These are phyloP conservation scores for Trichosporon sp. DNA, from an alignment of 1,284 basidiomycete species.

Conservation along the genomic window DNA sequence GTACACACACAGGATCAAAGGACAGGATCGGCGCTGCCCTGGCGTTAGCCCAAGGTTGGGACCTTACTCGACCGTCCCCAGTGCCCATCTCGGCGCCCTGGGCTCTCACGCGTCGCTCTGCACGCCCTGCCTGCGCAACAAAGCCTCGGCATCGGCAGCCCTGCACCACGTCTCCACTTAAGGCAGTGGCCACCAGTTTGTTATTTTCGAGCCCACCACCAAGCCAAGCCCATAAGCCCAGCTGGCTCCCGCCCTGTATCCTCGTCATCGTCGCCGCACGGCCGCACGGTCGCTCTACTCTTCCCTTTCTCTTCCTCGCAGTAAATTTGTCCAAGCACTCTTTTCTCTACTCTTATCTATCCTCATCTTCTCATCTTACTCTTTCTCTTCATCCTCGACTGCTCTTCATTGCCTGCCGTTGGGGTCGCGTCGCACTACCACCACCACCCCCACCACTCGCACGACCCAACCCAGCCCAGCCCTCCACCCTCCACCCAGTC, in stretches of 20 bases:
- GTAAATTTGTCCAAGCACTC: background rate
- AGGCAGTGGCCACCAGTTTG: background rate
- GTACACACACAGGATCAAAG: background rate
- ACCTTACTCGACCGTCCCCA: background rate
- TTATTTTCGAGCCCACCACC: background rate
- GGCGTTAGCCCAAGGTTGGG: background rate
- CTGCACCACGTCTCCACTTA: background rate
- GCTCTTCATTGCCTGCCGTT: background rate
- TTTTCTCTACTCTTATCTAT: background rate
- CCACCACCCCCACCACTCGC: background rate
- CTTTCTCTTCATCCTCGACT: background rate
- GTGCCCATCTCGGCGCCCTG: background rate
- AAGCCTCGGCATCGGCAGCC: background rate
- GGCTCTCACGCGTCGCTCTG: background rate
- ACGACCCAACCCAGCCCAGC: too few species aligned
- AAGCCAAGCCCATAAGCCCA: too few species aligned
- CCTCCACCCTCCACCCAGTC: background rate
- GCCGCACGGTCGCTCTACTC: background rate
- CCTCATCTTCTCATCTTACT: background rate
- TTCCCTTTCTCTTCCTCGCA: background rate
- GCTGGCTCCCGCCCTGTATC: background rate
- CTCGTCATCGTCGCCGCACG: background rate
- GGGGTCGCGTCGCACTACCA: background rate
- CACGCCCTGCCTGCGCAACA: too few species aligned
- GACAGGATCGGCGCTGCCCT: background rate